Base-by-base conservation (phyloP, 306 rosid genomes). In the Lathyrus oleraceus region DNA sequence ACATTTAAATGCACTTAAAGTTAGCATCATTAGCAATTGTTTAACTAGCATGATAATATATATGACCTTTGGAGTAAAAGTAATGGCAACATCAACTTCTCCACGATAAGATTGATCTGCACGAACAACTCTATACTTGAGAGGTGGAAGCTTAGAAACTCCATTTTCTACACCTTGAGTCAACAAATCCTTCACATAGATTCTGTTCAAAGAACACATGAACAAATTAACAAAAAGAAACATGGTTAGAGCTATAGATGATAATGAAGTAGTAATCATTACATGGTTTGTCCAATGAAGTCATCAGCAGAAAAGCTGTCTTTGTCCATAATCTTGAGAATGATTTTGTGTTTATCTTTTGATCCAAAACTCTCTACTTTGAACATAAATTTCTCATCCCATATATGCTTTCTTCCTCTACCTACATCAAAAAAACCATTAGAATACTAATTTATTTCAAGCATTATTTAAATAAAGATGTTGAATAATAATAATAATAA, bases 311-410 rank as follows among this genome's bases (percentile, higher is more conserved):
- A 75, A 53, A 86, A 80, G 10, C 48, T 77, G 83, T 89, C 95
- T 60, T 87, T 78, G 68, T 89, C 98, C 85, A 87, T 66, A 73
- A 92, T 80, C 20, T 89, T 89, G 75, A 92, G 78, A 64, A 75
- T 54, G 65, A 92, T 45, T 53, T 86, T 92, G 77, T 71, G 61
- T 25, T 58, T 77, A 13, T 76, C 38, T 0, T 86, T 78, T 11
- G 81, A 53, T 40, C 74, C 92, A 3, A 84, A 83, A 20, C 81
- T 84, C 25, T 89, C 91, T 2, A 71, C 95, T 63, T 76, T 76
- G 62, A 89, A 87, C 2, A 51, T 43, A 45, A 86, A 84, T 25
- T 54, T 87, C 81, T 92, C 92, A 15, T 92, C 83, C 97, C 97
- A 92, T 12, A 63, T 62, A 0, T 88, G 88, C 71, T 56, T 56